Evolutionary conservation across 2,329 filamentous ascomycete species (phyloP).

Genomic region (Cordyceps militaris): DNA sequence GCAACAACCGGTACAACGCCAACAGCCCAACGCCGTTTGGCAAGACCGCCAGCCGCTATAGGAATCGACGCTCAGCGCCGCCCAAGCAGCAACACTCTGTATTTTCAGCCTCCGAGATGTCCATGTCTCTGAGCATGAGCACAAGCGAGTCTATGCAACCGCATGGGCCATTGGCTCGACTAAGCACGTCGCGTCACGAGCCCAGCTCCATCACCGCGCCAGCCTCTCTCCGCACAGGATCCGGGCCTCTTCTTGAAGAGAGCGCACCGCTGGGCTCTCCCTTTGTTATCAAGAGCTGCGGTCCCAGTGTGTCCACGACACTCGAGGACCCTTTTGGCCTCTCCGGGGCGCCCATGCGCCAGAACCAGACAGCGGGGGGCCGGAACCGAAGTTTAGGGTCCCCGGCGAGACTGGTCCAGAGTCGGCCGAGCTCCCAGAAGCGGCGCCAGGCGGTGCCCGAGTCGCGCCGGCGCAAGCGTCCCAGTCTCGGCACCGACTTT

Average conservation of each 20-base stretch:
- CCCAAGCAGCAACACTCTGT: conserved; percentile 31
- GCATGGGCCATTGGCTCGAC: conserved; percentile 52
- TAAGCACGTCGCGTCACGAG: conserved; percentile 31
- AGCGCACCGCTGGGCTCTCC: conserved; percentile 44
- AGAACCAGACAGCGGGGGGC: conserved; percentile 43
- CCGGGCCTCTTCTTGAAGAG: conserved; percentile 16
- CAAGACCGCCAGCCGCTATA: conserved; percentile 41
- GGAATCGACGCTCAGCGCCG: conserved; percentile 42
- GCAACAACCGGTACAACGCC: conserved; percentile 40
- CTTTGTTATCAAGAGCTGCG: conserved; percentile 52
- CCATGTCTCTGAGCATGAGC: conserved; percentile 54
- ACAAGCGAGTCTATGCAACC: conserved; percentile 60
- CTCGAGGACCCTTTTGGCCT: conserved; percentile 33
- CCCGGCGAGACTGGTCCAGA: conserved; percentile 43
- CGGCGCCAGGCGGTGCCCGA: conserved; percentile 42
- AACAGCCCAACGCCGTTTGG: conserved; percentile 51
- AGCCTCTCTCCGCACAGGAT: conserved; percentile 20
- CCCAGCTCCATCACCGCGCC: conserved; percentile 13
- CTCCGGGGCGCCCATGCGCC: conserved; percentile 29
- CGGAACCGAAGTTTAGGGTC: conserved; percentile 43
- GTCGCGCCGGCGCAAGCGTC: conserved; percentile 42
- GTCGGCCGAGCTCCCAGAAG: conserved; percentile 48
- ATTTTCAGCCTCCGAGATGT: conserved; percentile 56
- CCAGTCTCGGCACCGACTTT: conserved; percentile 47
- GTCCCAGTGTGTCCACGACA: conserved; percentile 50